These are phyloP conservation scores for Bipolaris cookei DNA, from an alignment of 2,329 filamentous ascomycete species.

Conservation along the genomic window DNA sequence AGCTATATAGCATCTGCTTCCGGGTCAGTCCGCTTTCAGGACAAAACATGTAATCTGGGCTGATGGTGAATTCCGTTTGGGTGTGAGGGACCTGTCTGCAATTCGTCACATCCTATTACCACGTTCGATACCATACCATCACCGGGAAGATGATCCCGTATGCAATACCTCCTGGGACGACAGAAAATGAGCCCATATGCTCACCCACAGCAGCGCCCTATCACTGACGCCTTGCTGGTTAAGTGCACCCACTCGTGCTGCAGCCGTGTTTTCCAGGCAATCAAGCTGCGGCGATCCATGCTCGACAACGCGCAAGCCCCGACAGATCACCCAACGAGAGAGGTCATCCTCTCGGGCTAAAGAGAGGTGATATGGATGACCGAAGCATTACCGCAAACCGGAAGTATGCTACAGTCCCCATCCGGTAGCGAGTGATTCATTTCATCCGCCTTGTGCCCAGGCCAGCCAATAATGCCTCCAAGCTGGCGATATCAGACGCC, in stretches of 20 bases:
- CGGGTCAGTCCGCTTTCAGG: neutral
- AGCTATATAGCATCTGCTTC: neutral
- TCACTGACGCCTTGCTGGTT: neutral
- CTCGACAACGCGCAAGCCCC: slow-evolving; percentile 1
- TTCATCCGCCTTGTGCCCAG: slow-evolving; percentile 7
- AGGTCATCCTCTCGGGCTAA: neutral
- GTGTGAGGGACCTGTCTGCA: neutral
- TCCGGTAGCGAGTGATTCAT: slow-evolving; percentile 17
- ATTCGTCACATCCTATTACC: neutral
- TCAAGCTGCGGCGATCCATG: neutral
- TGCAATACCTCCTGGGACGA: neutral
- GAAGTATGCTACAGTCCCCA: slow-evolving; percentile 1
- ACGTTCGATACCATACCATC: neutral
- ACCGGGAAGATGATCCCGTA: neutral
- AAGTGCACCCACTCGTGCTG: neutral
- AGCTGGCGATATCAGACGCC: slow-evolving; percentile 13
- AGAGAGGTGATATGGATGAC: slow-evolving; percentile 7
- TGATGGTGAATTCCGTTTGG: neutral
- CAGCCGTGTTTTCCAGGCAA: neutral
- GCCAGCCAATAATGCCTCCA: slow-evolving; percentile 10
- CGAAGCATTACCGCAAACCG: slow-evolving; percentile 10
- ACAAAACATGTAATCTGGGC: neutral
- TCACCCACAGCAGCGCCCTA: neutral
- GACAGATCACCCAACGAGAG: neutral
- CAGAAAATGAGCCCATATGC: neutral